Base-by-base conservation (phyloP, 306 rosid species). In the Begonia masoniana region DNA sequence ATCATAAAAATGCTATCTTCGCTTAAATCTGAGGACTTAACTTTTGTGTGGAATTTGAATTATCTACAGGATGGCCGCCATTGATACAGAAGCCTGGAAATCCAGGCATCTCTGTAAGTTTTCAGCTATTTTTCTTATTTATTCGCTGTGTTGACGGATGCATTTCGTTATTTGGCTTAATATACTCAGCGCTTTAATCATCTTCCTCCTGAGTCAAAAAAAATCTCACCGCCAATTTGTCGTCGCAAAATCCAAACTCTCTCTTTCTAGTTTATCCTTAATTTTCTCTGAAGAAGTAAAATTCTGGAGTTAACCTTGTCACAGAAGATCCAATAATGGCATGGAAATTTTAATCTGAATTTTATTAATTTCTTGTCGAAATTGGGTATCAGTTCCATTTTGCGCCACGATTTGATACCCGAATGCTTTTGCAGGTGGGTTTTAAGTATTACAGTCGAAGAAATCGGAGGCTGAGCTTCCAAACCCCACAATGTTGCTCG, bases 341-440 rank as follows among this genome's bases (percentile, higher is more conserved):
- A 12, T 45, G 7, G 49, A 45, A n/a, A 45, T 3, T 17, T 17
- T 2, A 45, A 10, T 9, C 23, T 46, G 10, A 13, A 26, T 62
- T 43, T 50, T 7, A 26, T 39, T 14, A 36, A 12, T 52, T 55
- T n/a, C 31, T 13, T 15, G 47, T 13, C 13, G 39, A 41, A 12
- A n/a, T n/a, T n/a, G n/a, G n/a, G n/a, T 15, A 42, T 41, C 45
- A 49, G 52, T 43, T 23, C 26, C 21, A 26, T 46, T 53, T 45
- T 9, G 16, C n/a, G 16, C 21, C 8, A 7, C 13, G 14, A 31
- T 10, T 41, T n/a, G 7, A 16, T 16, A 42, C 50, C n/a, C n/a
- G n/a, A n/a, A 41, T 43, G 31, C 41, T 57, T 61, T 70, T 52
- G 53, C 84, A 87, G 96, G 78, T 65, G 72, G 59, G 67, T 43